phyloP scores from a whole-genome alignment of 2,329 filamentous ascomycete species.

The Paecilomyces sp. region DNA sequence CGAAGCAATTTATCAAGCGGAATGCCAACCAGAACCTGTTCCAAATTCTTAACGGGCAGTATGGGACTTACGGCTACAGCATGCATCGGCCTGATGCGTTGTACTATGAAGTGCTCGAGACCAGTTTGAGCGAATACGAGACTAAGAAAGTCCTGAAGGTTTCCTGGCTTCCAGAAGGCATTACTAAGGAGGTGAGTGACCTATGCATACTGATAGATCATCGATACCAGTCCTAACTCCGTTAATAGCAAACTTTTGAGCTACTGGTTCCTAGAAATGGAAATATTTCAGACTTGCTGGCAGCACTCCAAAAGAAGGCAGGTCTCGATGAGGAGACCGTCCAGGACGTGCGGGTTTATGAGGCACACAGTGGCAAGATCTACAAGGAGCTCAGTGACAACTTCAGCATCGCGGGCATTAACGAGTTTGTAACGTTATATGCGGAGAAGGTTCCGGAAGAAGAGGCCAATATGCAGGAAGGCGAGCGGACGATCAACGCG shows the following conservation, averaged over 20 bases:
- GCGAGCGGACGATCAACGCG: slow-evolving; percentile 64
- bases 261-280: slow-evolving; percentile 84
- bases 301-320: slow-evolving; percentile 70
- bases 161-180: slow-evolving; percentile 78
- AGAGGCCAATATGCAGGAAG: slow-evolving; percentile 54
- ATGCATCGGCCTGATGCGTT: slow-evolving; percentile 67
- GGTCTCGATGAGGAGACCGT: slow-evolving; percentile 69
- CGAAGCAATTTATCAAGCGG: slow-evolving; percentile 72
- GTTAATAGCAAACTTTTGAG: slow-evolving; percentile 62
- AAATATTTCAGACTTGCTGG: slow-evolving; percentile 68
- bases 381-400: slow-evolving; percentile 68
- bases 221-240: slow-evolving; percentile 9
- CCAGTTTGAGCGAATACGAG: slow-evolving; percentile 87
- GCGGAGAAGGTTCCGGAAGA: slow-evolving; percentile 75
- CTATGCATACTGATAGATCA: not conserved
- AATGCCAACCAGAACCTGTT: slow-evolving; percentile 62
- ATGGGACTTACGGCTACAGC: slow-evolving; percentile 62
- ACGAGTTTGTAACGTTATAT: slow-evolving; percentile 76
- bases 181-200: slow-evolving; percentile 71
- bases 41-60: slow-evolving; percentile 70
- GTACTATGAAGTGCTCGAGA: slow-evolving; percentile 89
- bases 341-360: slow-evolving; percentile 70
- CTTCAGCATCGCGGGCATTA: slow-evolving; percentile 70
- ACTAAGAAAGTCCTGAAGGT: slow-evolving; percentile 84
- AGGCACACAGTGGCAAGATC: slow-evolving; percentile 74